Evolutionary conservation across 345 rosid species (phyloP).

Genomic region (Salix dunnii): DNA sequence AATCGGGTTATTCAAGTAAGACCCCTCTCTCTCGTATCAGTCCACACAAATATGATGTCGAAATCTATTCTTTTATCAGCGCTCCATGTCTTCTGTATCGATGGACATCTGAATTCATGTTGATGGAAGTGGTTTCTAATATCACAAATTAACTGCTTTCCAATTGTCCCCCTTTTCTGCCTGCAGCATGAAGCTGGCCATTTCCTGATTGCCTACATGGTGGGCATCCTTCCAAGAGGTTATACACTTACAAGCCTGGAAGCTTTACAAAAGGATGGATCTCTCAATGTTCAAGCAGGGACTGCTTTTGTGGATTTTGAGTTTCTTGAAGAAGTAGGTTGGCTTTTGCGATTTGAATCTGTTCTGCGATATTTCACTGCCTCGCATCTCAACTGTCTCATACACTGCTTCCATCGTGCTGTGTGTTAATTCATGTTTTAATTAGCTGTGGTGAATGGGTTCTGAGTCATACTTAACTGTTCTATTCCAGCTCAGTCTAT

Average conservation of each 20-base stretch:
- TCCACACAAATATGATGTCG: not conserved
- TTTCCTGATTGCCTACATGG: conserved; percentile 82
- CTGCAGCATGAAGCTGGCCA: conserved; percentile 98
- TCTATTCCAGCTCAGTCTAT: no score
- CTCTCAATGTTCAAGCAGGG: conserved; percentile 91
- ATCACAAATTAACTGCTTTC: no score
- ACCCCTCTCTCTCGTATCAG: not conserved
- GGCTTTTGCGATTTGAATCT: not conserved
- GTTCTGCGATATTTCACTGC: no score
- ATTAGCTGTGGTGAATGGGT: no score
- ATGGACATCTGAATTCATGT: not conserved
- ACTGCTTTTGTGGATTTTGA: conserved; percentile 86
- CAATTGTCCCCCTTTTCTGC: not conserved
- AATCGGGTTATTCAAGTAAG: conserved; percentile 75
- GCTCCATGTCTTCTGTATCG: not conserved
- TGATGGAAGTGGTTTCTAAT: not conserved
- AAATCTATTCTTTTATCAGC: not conserved
- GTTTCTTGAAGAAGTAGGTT: conserved; percentile 76
- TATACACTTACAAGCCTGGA: conserved; percentile 73
- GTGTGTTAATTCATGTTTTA: no score
- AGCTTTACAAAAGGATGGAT: conserved; percentile 82
- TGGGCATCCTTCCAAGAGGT: conserved; percentile 76
- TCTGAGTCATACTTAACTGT: no score
- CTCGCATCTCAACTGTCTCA: no score
- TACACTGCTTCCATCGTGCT: no score